Evolutionary conservation across 768 basidiomycete genomes (phyloP), one percentile per base, ranked within the genome.

Genomic region (Boletus reticuloceps): DNA sequence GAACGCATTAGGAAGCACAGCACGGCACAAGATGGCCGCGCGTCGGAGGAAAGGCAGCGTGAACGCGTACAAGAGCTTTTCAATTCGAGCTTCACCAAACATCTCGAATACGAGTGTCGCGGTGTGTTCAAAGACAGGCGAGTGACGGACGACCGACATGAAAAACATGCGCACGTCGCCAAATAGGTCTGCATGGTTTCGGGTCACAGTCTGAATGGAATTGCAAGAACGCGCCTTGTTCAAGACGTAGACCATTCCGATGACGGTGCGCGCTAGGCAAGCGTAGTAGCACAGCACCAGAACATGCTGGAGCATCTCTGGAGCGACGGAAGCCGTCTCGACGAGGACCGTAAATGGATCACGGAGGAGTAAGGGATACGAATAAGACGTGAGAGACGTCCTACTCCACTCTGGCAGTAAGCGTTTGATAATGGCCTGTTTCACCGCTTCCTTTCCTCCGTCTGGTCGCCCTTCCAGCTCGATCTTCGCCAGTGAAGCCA

Each of bases 41-140:
- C 89, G 82, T 17, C 96, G 88, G 11, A 98, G 82, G 78, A 97
- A 98, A 4, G 94, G 95, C 0, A 98, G 77, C 0, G 91, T 93
- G 70, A 95, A 92, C 0, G 85, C 78, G 65, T 95, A 95, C 34
- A 98, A 74, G 43, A 95, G 72, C 69, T 89, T 91, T 64, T 94
- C 88, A 45, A 98, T 88, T 37, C 88, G 79, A 5, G 85, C 86
- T 64, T 93, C 91, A 49, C 93, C 89, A 58, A 93, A 87, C 4
- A 85, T 82, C 41, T 88, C 84, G 50, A 95, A 86, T 1, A 86
- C 86, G 44, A 89, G 73, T 25, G 86, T 89, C 5, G 91, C 88
- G 0, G 86, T 90, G 62, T 91, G 91, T 58, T 94, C 91, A 60
- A 94, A 89, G 34, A 90, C 82, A 0, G 89, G 89, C 0, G 91